Base-by-base conservation (phyloP, 306 rosid species). In the Leucaena leucocephala region DNA sequence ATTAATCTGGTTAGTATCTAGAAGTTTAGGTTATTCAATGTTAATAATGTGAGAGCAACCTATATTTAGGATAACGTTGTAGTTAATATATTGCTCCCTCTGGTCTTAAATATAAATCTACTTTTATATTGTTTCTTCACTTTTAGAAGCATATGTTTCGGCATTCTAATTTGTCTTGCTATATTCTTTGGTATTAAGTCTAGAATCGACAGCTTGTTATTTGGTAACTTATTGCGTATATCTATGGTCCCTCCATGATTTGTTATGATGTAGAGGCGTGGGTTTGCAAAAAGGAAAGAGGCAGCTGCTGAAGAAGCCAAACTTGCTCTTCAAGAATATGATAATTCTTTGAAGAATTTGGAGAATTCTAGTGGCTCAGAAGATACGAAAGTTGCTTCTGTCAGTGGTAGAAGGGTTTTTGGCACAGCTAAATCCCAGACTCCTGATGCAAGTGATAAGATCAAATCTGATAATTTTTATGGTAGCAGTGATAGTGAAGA, bases 391-490 rank as follows among this genome's bases (percentile, higher is more conserved):
- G 64, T 76, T 71, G 86, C 68, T 68, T 74, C 82, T 63, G 34
- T 76, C 7, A 86, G 93, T 83, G 99, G 99, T 68, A 86, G 98
- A 88, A 93, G 90, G 83, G 90, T 89, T 75, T 95, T 93, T 80
- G 96, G 89, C 74, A 76, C 83, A 52, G 77, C 89, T 70, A 90
- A 86, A 74, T 84, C 82, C 43, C 85, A 80, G 44, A 82, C 83
- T 73, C 76, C 84, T 72, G 89, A 80, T 78, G 77, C 88, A 36
- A 76, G 80, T 74, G 84, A 85, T 48, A 85, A 82, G 84, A 78
- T 54, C 36, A 88, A 84, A 75, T 70, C 83, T 10, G 91, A 91
- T 82, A 83, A 78, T 16, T 81, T 78, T 79, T 85, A 90, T 71
- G 88, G 82, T 75, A 77, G 82, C 82, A 87, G 96, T 71, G 97